These are phyloP conservation scores for Aspergillus thermomutatus DNA, from an alignment of 2,329 filamentous ascomycete genomes.

Conservation along the genomic window DNA sequence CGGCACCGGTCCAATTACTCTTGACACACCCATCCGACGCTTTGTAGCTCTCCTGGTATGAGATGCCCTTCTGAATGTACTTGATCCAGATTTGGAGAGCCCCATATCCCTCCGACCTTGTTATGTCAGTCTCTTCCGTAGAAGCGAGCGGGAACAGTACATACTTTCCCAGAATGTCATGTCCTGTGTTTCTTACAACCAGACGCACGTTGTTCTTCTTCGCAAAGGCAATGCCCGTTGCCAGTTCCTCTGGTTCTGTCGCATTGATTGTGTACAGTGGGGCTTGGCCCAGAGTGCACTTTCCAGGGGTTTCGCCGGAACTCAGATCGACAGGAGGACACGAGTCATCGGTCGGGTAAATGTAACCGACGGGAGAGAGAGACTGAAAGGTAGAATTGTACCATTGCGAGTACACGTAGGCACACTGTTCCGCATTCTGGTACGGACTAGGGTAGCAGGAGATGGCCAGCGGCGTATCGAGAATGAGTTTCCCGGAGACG, in stretches of 20 bases:
- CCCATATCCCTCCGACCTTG: conserved; percentile 27
- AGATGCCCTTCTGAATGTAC: conserved; percentile 27
- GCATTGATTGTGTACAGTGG: conserved; percentile 29
- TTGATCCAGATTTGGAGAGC: conserved; percentile 30
- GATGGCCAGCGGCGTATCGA: conserved; percentile 29
- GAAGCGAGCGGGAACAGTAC: background rate
- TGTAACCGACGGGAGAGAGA: conserved; percentile 23
- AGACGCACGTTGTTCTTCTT: conserved; percentile 50
- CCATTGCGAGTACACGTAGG: conserved; percentile 21
- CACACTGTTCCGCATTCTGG: conserved; percentile 22
- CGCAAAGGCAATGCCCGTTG: conserved; percentile 40
- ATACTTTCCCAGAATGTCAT: conserved; percentile 26
- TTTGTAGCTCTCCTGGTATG: conserved; percentile 21
- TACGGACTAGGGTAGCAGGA: conserved; percentile 34
- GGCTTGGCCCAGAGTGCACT: conserved; percentile 26
- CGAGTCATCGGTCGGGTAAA: conserved; percentile 23
- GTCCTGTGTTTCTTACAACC: conserved; percentile 42
- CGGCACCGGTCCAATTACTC: conserved; percentile 31
- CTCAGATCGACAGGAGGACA: conserved; percentile 25
- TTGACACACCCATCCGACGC: conserved; percentile 30
- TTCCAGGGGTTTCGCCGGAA: conserved; percentile 14
- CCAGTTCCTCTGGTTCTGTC: conserved; percentile 21
- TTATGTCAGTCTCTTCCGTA: background rate
- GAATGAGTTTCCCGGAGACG: conserved; percentile 31
- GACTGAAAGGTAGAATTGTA: conserved; percentile 25